Evolutionary conservation across 2,329 filamentous ascomycete species (phyloP).

Genomic region (Orbilia quercus): DNA sequence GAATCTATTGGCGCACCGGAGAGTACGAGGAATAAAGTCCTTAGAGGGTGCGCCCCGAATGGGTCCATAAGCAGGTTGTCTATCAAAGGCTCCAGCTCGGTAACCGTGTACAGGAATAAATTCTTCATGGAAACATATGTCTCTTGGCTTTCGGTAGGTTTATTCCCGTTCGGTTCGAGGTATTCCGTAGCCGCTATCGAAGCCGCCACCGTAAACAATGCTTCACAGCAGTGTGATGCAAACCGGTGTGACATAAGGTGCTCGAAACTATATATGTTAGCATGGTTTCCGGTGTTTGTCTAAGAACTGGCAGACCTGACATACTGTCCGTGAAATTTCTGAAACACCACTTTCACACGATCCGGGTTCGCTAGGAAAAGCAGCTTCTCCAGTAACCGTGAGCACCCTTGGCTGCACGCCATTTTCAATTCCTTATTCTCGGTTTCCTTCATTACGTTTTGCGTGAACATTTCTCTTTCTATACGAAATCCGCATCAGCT

Average conservation of each 20-base stretch:
- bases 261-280: conserved; percentile 72
- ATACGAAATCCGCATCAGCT: conserved; percentile 17
- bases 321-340: conserved; percentile 81
- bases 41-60: conserved; percentile 90
- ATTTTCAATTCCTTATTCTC: conserved; percentile 94
- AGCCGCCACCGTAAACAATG: conserved; percentile 85
- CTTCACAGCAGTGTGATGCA: conserved; percentile 96
- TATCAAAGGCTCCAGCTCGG: conserved; percentile 87
- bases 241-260: conserved; percentile 94
- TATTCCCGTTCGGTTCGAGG: conserved; percentile 61
- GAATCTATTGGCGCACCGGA: conserved; percentile 83
- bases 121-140: conserved; percentile 17
- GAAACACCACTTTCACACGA: conserved; percentile 88
- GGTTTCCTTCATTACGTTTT: conserved; percentile 86
- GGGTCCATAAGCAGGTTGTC: conserved; percentile 84
- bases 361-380: conserved; percentile 80
- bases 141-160: neutral
- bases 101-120: conserved; percentile 31
- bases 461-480: conserved; percentile 69
- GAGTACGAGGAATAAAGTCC: conserved; percentile 85
- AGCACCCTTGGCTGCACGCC: conserved; percentile 94
- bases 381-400: conserved; percentile 88
- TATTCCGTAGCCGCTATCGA: conserved; percentile 79
- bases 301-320: conserved; percentile 58
- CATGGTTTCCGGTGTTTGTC: neutral